Conservation (phyloP, 1,284 basidiomycete genomes). For the Pisolithus thermaeus region DNA sequence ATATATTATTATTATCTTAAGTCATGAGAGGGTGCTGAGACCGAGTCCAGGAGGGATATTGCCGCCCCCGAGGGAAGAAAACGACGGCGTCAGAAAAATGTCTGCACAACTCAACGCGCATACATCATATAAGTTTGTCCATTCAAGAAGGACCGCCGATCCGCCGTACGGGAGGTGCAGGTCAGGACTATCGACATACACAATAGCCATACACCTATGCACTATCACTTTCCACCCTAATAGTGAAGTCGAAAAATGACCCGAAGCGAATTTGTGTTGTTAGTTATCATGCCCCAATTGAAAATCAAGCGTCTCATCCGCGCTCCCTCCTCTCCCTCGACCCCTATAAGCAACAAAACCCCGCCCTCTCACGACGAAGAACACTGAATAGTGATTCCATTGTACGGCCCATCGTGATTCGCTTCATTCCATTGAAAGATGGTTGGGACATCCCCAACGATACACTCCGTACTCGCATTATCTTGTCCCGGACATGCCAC, state of each 20-base stretch:
- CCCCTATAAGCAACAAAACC: background rate
- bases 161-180: too few species aligned
- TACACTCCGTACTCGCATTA: slow-evolving; percentile 26
- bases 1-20: too few species aligned
- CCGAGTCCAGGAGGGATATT: slow-evolving; percentile 42
- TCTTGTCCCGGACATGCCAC: slow-evolving; percentile 34
- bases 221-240: too few species aligned
- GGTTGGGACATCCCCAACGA: slow-evolving; percentile 29
- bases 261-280: too few species aligned
- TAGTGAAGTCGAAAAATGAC: too few species aligned
- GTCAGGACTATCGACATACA: too few species aligned
- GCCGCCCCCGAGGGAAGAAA: slow-evolving; percentile 35
- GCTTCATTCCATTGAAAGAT: slow-evolving; percentile 24
- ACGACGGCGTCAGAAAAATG: background rate
- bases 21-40: slow-evolving; percentile 30
- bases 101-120: background rate
- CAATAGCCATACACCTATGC: too few species aligned
- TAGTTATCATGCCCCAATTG: too few species aligned
- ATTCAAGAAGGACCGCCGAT: too few species aligned
- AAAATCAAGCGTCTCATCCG: too few species aligned
- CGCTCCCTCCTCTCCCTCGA: background rate
- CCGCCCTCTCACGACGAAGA: background rate
- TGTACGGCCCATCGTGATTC: slow-evolving; percentile 29
- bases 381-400: slow-evolving; percentile 30
- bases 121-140: too few species aligned